Evolutionary conservation across 2,329 filamentous ascomycete genomes (phyloP), one percentile per base, ranked within the genome.

Genomic region (Moelleriella libera): DNA sequence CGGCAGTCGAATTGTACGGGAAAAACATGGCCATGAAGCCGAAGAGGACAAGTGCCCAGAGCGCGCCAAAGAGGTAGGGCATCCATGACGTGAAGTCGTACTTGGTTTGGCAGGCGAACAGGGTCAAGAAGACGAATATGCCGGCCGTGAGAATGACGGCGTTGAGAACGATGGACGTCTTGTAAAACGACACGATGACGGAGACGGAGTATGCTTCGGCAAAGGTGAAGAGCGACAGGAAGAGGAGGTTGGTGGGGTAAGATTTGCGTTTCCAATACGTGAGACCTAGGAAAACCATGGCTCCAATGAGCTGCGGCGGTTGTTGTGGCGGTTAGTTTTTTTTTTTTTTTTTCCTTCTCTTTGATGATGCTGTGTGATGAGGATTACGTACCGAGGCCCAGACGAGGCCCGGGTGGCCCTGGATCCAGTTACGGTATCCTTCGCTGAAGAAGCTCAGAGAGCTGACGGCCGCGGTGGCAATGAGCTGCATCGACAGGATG

Each of bases 1-100:
- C 90, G 34, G 82, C 71, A 30, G 82, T 89, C 63, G 80, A 88
- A 65, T 74, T 85, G 65, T 83, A 78, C 4, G 88, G 89, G 69
- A 98, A 83, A 74, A 97, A 97, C 54, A 80, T 77, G 54, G 83
- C 75, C 77, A 97, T 88, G 72, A 98, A 92, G 45, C 92, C 86
- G 61, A 97, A 96, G 41, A 98, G 72, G 52, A 98, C 75, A 50
- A 96, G 68, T 6, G 85, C 83, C 92, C 92, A 97, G 14, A 98
- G 76, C 0, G 75, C 82, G 49, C 89, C 89, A 59, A 94, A 94
- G 4, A 97, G 78, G 63, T 96, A 97, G 14, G 92, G 90, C 72
- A 90, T 86, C 90, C 92, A 98, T 53, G 80, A 83, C 1, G 90
- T 97, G 64, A 98, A 98, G 71, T 98, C 92, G 63, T 98, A 98